Evolutionary conservation across 2,329 filamentous ascomycete genomes (phyloP), one percentile per base, ranked within the genome.

Genomic region (Pyrenophora teres): DNA sequence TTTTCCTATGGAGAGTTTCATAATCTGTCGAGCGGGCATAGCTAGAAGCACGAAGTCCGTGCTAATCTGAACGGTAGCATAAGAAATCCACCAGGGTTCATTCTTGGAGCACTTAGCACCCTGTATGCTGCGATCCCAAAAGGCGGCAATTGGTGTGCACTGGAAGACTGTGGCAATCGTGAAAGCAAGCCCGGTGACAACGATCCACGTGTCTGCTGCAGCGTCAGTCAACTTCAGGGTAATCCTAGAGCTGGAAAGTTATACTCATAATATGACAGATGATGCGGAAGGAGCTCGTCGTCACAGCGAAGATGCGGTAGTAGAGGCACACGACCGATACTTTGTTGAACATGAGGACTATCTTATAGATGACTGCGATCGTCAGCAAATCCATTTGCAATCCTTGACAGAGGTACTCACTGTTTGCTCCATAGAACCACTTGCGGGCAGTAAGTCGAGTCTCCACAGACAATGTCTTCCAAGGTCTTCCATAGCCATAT

Each of bases 331-430:
- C 57, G 23, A 73, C 65, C 3, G 69, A 69, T 6, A 68, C 59
- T 52, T 74, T 74, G 52, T 67, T 72, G 36, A 72, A 60, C 51
- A 63, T 67, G 30, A 75, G 56, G 6, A 68, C 70, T 16, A 72
- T 53, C 47, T 76, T 74, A 60, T 76, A 76, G 18, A 74, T 54
- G n/a, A 67, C 54, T 54, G 13, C 12, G 2, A 21, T 12, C 5
- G 39, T 54, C 16, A 54, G 47, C 25, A 36, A 18, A 25, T 25
- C 6, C 23, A 25, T 25, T 4, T 6, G 23, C 23, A 25, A 36
- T 43, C 6, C 16, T 16, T 32, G 25, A 12, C 8, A 44, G 9
- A 27, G n/a, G 30, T 30, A 50, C 54, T 38, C 21, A 53, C 54
- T 61, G 31, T 72, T 64, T 23, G 65, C 66, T 39, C 62, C 63